These are phyloP conservation scores for Gaertneriomyces sp. DNA, from an alignment of 192 early-diverging fungal species.

Conservation along the genomic window DNA sequence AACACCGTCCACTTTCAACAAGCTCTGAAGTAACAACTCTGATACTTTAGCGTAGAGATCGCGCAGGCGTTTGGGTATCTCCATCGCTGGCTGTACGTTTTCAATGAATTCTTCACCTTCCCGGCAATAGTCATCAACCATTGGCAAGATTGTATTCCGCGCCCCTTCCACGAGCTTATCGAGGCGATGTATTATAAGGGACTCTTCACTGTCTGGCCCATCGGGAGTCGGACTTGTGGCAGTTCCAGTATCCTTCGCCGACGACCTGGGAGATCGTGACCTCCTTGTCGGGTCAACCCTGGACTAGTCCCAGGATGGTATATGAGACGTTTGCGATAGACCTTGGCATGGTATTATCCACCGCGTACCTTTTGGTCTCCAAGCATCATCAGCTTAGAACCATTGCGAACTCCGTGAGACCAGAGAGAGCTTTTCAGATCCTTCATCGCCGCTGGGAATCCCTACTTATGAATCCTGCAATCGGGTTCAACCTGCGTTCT, in stretches of 20 bases:
- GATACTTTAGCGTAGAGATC: slow-evolving; percentile 63
- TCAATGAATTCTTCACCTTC: slow-evolving; percentile 28
- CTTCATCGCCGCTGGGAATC: slow-evolving; percentile 41
- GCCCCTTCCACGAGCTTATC: slow-evolving; percentile 32
- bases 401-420: slow-evolving; percentile 66
- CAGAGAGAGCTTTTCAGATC: slow-evolving; percentile 25
- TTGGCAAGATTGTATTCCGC: slow-evolving; percentile 29
- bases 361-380: slow-evolving; percentile 58
- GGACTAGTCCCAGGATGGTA: too few relatives aligned
- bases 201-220: slow-evolving; percentile 40
- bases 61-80: slow-evolving; percentile 55
- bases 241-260: too few relatives aligned
- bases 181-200: slow-evolving; percentile 47
- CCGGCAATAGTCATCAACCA: slow-evolving; percentile 43
- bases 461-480: not conserved
- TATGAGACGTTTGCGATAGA: too few relatives aligned
- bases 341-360: too few relatives aligned
- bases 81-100: slow-evolving; percentile 28
- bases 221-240: too few relatives aligned
- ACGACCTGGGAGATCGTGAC: too few relatives aligned
- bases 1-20: slow-evolving; percentile 74
- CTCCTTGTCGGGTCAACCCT: too few relatives aligned
- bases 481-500: not conserved
- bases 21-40: slow-evolving; percentile 74
- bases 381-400: slow-evolving; percentile 70